These are phyloP conservation scores for Colletotrichum phormii DNA, from an alignment of 2,329 filamentous ascomycete genomes.

Conservation along the genomic window DNA sequence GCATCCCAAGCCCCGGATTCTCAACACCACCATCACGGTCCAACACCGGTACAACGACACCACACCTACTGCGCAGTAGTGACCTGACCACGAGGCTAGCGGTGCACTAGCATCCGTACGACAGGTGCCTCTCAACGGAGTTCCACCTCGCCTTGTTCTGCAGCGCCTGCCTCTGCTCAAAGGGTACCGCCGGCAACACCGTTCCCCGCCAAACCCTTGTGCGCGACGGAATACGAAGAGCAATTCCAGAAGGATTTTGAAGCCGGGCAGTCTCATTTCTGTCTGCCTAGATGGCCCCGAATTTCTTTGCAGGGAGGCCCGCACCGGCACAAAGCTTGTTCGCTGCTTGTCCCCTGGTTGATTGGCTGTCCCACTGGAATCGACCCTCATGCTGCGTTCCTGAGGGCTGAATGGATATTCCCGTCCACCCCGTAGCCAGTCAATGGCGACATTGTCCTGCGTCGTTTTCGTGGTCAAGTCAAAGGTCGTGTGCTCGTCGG, in stretches of 20 bases:
- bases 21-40: background rate
- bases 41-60: background rate
- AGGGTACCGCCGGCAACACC: conserved; percentile 10
- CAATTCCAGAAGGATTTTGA: conserved; percentile 3
- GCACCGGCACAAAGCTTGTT: conserved; percentile 33
- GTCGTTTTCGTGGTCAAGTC: background rate
- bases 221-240: conserved; percentile 17
- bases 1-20: background rate
- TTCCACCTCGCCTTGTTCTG: conserved; percentile 15
- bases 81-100: background rate
- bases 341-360: background rate
- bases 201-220: conserved; percentile 9
- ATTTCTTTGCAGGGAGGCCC: conserved; percentile 6
- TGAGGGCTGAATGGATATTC: background rate
- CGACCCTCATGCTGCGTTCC: background rate
- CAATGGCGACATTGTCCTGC: background rate
- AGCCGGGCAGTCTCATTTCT: background rate
- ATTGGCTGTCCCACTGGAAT: background rate
- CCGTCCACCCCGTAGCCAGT: background rate
- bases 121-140: background rate
- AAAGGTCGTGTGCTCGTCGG: conserved; percentile 15
- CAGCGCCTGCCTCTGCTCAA: conserved; percentile 7
- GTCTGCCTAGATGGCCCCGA: background rate
- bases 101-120: conserved; percentile 1
- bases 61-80: background rate